Evolutionary conservation across 1,284 basidiomycete genomes (phyloP).

Genomic region (Ustilago shanxiensis): DNA sequence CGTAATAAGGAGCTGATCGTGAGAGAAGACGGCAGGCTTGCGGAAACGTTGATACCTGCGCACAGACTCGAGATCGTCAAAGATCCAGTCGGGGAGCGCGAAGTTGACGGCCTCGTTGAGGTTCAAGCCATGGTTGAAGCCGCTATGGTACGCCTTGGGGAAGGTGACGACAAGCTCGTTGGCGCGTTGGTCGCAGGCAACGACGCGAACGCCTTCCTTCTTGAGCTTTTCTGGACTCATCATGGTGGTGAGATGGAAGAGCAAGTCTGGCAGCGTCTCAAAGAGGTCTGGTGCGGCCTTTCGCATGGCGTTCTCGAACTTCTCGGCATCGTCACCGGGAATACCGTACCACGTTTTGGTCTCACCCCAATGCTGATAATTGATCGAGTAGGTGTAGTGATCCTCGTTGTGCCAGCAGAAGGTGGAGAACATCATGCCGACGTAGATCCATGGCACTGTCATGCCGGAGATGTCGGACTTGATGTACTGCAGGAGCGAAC

Average conservation of each 20-base stretch:
- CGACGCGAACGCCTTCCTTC: constrained; percentile 91
- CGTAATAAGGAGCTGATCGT: constrained; percentile 94
- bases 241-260: constrained; percentile 96
- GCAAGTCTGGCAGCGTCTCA: constrained; percentile 93
- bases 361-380: constrained; percentile 94
- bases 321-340: constrained; percentile 90
- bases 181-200: constrained; percentile 93
- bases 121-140: constrained; percentile 98
- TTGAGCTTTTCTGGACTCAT: constrained; percentile 92
- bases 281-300: constrained; percentile 98
- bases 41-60: constrained; percentile 85
- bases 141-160: constrained; percentile 97
- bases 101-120: constrained; percentile 99
- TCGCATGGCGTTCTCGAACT: constrained; percentile 96
- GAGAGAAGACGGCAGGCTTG: constrained; percentile 96
- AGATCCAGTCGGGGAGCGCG: constrained; percentile 94
- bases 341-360: constrained; percentile 99
- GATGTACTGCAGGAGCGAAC: constrained; percentile 89
- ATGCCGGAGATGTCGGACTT: constrained; percentile 99
- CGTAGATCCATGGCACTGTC: constrained; percentile 99
- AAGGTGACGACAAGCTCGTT: constrained; percentile 96
- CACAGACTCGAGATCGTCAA: constrained; percentile 86
- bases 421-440: constrained; percentile 98
- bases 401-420: constrained; percentile 99
- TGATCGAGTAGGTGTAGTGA: constrained; percentile 86